Evolutionary conservation across 371 early-diverging fungal genomes (phyloP), one percentile per base, ranked within the genome.

Genomic region (Mucor sp.): DNA sequence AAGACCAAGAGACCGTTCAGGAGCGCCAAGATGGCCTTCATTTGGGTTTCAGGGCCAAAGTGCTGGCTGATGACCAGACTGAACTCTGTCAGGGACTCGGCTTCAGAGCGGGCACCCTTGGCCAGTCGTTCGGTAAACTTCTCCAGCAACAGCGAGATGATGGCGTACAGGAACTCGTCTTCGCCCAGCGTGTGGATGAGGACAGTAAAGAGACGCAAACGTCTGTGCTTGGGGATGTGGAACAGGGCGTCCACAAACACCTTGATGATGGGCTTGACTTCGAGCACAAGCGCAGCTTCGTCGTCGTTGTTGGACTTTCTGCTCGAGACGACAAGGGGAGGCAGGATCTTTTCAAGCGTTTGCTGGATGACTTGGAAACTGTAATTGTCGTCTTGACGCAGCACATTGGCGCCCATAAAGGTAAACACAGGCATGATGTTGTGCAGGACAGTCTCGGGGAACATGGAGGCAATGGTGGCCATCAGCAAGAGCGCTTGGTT

Each of bases 391-490:
- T 98, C 98, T 77, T 95, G 95, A 15, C 94, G 91, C 63, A 97
- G 70, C 0, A 95, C 92, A 70, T 93, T 96, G 57, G 94, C 94
- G n/a, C 97, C 97, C 98, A 98, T 96, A 73, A 97, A 97, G 8
- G 97, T 98, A 73, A 98, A 97, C 32, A 97, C 90, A 21, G 96
- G 94, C 94, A 98, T 96, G 60, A 96, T 92, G 76, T 95, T 93
- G 71, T 93, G 87, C 56, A 98, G 81, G 11, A 98, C 97, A 59
- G 83, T 84, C 56, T 95, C 92, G 2, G 97, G 94, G 70, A 88
- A 91, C 64, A 91, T 76, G 12, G 87, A 81, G 0, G 95, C 96
- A 55, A 97, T 89, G 17, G 94, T 90, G 0, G 97, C 93, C 88
- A 98, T 87, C 58, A 98, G 80, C 43, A 95, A 78, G 47, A 98